phyloP scores from a whole-genome alignment of 768 basidiomycete genomes.

The Suillus weaverae region DNA sequence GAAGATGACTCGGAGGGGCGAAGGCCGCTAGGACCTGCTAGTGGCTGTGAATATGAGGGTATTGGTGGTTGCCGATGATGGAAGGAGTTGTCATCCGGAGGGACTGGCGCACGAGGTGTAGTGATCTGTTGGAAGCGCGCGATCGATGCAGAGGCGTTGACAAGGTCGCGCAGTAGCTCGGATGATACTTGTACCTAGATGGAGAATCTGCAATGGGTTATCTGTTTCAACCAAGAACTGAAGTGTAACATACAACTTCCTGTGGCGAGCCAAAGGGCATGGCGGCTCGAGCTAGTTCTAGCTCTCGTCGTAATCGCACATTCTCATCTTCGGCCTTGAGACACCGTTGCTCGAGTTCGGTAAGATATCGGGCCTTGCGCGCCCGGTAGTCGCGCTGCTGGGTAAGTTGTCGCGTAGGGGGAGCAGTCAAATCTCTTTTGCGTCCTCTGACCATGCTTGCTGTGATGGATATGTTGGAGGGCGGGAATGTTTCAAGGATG shows the following conservation, averaged over 20 bases:
- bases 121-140: constrained; percentile 52
- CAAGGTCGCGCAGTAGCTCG: constrained; percentile 51
- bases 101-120: constrained; percentile 34
- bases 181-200: constrained; percentile 51
- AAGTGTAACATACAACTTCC: constrained; percentile 28
- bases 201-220: constrained; percentile 10
- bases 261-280: constrained; percentile 29
- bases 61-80: constrained; percentile 1
- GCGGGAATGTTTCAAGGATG: too few species aligned
- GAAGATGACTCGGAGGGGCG: constrained; percentile 25
- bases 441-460: constrained; percentile 59
- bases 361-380: constrained; percentile 55
- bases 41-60: constrained; percentile 8
- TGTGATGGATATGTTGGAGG: not conserved
- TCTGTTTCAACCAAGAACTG: not conserved
- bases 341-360: constrained; percentile 56
- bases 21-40: constrained; percentile 15
- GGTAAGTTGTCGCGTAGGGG: constrained; percentile 55
- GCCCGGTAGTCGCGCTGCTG: constrained; percentile 69
- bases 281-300: constrained; percentile 45
- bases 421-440: constrained; percentile 63
- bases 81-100: not conserved
- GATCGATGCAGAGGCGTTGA: constrained; percentile 48
- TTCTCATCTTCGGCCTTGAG: constrained; percentile 58
- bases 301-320: constrained; percentile 45